Evolutionary conservation across 352 stramenopile genomes (phyloP).

Genomic region (Pythium periplocum): DNA sequence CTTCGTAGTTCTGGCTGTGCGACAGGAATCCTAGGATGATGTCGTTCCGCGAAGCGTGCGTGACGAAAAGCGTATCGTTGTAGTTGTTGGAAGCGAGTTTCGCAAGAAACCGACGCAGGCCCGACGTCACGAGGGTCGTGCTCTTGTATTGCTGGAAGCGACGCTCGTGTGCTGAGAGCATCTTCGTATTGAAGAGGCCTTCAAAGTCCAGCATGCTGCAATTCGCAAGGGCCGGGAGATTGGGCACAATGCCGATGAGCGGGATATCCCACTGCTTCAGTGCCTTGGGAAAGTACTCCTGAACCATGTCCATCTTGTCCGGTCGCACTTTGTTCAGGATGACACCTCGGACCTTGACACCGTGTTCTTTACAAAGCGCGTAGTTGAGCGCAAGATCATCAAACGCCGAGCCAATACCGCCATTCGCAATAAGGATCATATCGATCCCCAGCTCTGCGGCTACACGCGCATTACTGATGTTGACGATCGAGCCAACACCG

Average conservation of each 20-base stretch:
- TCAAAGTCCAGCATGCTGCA: slow-evolving; percentile 89
- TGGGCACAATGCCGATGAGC: slow-evolving; percentile 83
- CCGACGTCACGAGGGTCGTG: slow-evolving; percentile 83
- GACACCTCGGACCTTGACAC: slow-evolving; percentile 91
- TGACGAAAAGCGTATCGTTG: slow-evolving; percentile 85
- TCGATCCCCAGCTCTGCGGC: slow-evolving; percentile 88
- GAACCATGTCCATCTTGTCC: slow-evolving; percentile 80
- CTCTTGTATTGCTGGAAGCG: slow-evolving; percentile 77
- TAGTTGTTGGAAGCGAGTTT: slow-evolving; percentile 73
- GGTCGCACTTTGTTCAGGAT: slow-evolving; percentile 95
- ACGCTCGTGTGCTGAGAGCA: slow-evolving; percentile 44
- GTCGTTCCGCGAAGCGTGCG: slow-evolving; percentile 85
- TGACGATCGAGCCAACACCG: slow-evolving; percentile 95
- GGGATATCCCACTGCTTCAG: slow-evolving; percentile 72
- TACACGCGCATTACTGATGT: slow-evolving; percentile 95
- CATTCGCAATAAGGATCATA: slow-evolving; percentile 95
- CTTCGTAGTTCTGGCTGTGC: slow-evolving; percentile 72
- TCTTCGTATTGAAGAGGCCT: slow-evolving; percentile 67
- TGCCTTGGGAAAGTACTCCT: slow-evolving; percentile 85
- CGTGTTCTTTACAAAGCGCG: slow-evolving; percentile 89
- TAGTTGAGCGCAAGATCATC: slow-evolving; percentile 94
- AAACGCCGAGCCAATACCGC: slow-evolving; percentile 91
- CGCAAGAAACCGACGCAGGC: slow-evolving; percentile 73
- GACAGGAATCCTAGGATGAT: slow-evolving; percentile 88
- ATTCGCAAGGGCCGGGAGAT: slow-evolving; percentile 66